These are phyloP conservation scores for Apiospora sp. DNA, from an alignment of 2,329 filamentous ascomycete species.

Conservation along the genomic window DNA sequence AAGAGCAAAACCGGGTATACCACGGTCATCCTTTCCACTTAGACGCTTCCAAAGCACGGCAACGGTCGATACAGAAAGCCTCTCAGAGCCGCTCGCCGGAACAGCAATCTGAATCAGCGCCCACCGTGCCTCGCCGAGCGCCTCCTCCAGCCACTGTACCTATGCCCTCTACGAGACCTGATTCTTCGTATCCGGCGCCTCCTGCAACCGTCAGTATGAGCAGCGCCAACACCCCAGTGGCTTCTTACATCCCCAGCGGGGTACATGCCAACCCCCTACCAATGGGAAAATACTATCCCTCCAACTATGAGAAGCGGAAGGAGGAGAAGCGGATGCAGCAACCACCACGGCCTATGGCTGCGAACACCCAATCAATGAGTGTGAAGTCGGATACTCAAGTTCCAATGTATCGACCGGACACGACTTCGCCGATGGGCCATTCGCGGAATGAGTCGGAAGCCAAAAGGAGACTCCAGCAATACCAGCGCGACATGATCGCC, in stretches of 20 bases:
- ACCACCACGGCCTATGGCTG: constrained; percentile 31
- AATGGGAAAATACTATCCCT: constrained; percentile 70
- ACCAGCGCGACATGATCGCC: constrained; percentile 68
- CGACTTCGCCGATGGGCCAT: constrained; percentile 35
- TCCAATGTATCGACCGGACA: constrained; percentile 37
- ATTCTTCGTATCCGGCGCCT: constrained; percentile 29
- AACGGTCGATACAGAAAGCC: constrained; percentile 45
- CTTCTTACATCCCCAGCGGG: constrained; percentile 60
- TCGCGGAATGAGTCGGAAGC: constrained; percentile 55
- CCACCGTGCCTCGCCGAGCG: neutral
- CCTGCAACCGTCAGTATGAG: neutral
- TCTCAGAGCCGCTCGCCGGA: constrained; percentile 40
- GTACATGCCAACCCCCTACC: constrained; percentile 57
- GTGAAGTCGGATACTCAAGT: constrained; percentile 48
- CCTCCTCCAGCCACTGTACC: constrained; percentile 11
- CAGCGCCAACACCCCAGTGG: constrained; percentile 51
- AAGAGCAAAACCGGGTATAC: constrained; percentile 59
- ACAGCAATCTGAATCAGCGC: constrained; percentile 26
- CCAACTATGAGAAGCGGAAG: constrained; percentile 62
- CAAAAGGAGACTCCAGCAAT: constrained; percentile 62
- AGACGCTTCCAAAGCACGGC: constrained; percentile 49
- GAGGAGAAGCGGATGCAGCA: constrained; percentile 36
- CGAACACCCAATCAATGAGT: constrained; percentile 40
- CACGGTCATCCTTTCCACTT: constrained; percentile 61
- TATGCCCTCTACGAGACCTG: constrained; percentile 21